Base-by-base conservation (phyloP, 169 alveolate genomes). In the Plasmodium gallinaceum region DNA sequence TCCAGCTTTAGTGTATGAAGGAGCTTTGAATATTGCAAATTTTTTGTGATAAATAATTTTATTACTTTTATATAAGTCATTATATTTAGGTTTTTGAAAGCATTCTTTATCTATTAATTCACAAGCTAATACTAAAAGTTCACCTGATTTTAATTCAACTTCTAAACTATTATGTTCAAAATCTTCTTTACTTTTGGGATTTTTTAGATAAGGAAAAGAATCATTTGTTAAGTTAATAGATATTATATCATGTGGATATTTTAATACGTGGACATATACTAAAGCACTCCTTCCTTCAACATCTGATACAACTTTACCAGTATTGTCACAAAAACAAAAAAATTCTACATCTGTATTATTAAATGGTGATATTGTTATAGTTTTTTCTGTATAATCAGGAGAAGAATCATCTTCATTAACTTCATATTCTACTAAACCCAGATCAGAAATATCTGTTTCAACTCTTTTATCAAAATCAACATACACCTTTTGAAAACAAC, bases 201-300 rank as follows among this genome's bases (percentile, higher is more conserved):
- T 51, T 5, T 68, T 51, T 7, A 76, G 8, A 32, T 76, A 76
- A 7, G 89, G 24, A 48, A 58, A 76, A 7, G 42, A 0, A 18
- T 76, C 70, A n/a, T 45, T 57, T 45, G 89, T 76, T 45, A 76
- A 64, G n/a, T 76, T 76, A 18, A 66, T 51, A 57, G 68, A 64
- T 51, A 69, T 46, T n/a, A 76, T 76, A 6, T 76, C 48, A 48
- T 76, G 64, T n/a, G 89, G 89, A 48, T 76, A 76, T 54, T 76
- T 76, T 10, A 76, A 62, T 10, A 76, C 89, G 52, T 16, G 61
- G 16, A 76, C 65, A 26, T 76, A 76, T 16, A 76, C 76, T 43
- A 76, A 14, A 12, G 89, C 89, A 42, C 72, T 69, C 20, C 89
- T 76, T 52, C 89, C 89, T 32, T 76, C 74, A 9, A 76, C 42